Evolutionary conservation across 2,329 filamentous ascomycete genomes (phyloP), one percentile per base, ranked within the genome.

Genomic region (Decorospora gaudefroyi): DNA sequence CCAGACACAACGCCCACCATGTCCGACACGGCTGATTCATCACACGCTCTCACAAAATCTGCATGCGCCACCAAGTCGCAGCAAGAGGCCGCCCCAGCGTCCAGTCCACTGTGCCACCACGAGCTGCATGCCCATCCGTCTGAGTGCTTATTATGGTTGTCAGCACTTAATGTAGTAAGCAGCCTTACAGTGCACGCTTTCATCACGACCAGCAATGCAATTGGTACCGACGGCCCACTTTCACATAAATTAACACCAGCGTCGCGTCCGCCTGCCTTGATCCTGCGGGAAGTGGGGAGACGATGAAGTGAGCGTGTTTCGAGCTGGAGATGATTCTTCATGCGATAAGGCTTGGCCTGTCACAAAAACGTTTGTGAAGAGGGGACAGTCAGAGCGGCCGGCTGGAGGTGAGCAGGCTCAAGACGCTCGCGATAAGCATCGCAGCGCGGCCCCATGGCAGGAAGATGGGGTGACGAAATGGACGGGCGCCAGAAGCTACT

Each of bases 161-260:
- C 56, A 60, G 56, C 55, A 61, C 50, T 54, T 35, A 51, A 52
- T 49, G 48, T 42, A 56, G 43, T 55, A 49, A 59, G 59, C 60
- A 45, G 47, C 34, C 47, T 49, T 27, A 37, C 30, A 43, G 31
- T 39, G 35, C 12, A 41, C 31, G 33, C 25, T 43, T 36, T 44
- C 33, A 28, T 40, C 37, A 47, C 32, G 7, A 41, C 17, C 29
- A 33, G 3, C 28, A 17, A 12, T 32, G 29, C 40, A 26, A 44
- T 42, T 28, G 37, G 37, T 37, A 51, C 49, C 38, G 40, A n/a
- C 11, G 21, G 52, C 40, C 41, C 49, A 38, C 42, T 32, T 46
- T 56, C 48, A 52, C 33, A 44, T 57, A 51, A 42, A 55, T 56
- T 53, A 42, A 52, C 9, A 39, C 43, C 32, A 41, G 37, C 34